Conservation (phyloP, 176 grass and related monocot species). For the Aegilops tauschii region DNA sequence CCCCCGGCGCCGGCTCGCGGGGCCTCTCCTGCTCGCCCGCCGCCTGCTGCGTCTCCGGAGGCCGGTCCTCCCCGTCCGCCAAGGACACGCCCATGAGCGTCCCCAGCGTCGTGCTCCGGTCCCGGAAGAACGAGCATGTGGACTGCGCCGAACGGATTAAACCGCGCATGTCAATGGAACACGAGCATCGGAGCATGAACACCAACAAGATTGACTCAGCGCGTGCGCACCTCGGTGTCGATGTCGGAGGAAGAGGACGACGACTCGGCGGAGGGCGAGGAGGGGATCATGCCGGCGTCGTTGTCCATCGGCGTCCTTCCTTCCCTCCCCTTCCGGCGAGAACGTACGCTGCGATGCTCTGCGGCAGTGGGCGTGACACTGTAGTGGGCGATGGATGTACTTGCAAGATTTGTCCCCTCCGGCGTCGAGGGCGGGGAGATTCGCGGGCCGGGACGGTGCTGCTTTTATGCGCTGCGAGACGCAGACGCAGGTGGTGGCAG, state of each 20-base stretch:
- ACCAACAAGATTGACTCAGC: not conserved
- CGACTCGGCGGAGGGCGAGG: slow-evolving; percentile 63
- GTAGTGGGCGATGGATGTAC: not conserved
- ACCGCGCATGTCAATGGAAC: not conserved
- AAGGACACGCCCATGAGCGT: slow-evolving; percentile 94
- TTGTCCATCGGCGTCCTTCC: slow-evolving; percentile 41
- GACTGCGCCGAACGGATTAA: slow-evolving; percentile 41
- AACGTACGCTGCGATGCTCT: not conserved
- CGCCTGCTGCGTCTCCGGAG: not conserved
- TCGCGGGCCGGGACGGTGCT: not conserved
- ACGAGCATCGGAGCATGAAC: not conserved
- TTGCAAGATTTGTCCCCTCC: not conserved
- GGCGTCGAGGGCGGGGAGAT: not conserved
- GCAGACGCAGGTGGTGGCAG: slow-evolving; percentile 11
- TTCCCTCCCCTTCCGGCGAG: slow-evolving; percentile 2
- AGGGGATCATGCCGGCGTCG: slow-evolving; percentile 47
- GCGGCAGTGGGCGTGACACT: not conserved
- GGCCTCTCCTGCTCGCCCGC: not conserved
- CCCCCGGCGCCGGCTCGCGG: not conserved
- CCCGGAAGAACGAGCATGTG: slow-evolving; percentile 86
- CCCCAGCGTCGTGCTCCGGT: slow-evolving; percentile 92
- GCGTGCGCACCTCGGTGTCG: slow-evolving; percentile 75
- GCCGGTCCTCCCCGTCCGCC: slow-evolving; percentile 12
- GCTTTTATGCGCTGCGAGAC: not conserved
- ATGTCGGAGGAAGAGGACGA: slow-evolving; percentile 84